phyloP scores from a whole-genome alignment of 768 basidiomycete genomes.

The Auricularia auricula-judae region DNA sequence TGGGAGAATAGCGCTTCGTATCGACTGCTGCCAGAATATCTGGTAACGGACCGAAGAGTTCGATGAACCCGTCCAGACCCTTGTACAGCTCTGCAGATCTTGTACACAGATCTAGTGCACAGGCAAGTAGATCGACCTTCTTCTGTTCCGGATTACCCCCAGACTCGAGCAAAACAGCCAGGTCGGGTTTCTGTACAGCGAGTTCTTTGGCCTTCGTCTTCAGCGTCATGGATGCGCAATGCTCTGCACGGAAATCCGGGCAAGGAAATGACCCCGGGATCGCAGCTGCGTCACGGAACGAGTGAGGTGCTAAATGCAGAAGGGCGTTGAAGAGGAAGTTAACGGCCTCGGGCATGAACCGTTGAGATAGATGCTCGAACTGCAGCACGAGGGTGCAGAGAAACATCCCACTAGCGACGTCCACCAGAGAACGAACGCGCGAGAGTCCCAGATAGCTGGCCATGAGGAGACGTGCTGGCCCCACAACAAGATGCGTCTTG shows the following conservation, averaged over 20 bases:
- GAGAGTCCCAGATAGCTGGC: constrained; percentile 83
- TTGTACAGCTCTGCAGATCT: constrained; percentile 70
- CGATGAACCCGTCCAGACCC: constrained; percentile 70
- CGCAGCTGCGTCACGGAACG: constrained; percentile 30
- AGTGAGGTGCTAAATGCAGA: constrained; percentile 62
- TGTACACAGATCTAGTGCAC: constrained; percentile 52
- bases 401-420: constrained; percentile 81
- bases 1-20: constrained; percentile 28
- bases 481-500: constrained; percentile 79
- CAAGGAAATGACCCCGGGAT: constrained; percentile 63
- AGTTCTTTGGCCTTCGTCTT: constrained; percentile 31
- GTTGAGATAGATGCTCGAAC: constrained; percentile 76
- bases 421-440: constrained; percentile 61
- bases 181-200: constrained; percentile 32
- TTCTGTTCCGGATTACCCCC: constrained; percentile 39
- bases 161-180: constrained; percentile 30
- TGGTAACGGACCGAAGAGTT: constrained; percentile 64
- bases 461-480: constrained; percentile 79
- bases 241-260: constrained; percentile 53
- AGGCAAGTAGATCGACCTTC: constrained; percentile 60
- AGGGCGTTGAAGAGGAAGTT: constrained; percentile 69
- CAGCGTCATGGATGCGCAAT: constrained; percentile 31
- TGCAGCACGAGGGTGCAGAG: constrained; percentile 75
- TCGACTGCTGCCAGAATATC: constrained; percentile 47
- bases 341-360: constrained; percentile 79